Base-by-base conservation (phyloP, 2,329 filamentous ascomycete species). In the Decorospora gaudefroyi region DNA sequence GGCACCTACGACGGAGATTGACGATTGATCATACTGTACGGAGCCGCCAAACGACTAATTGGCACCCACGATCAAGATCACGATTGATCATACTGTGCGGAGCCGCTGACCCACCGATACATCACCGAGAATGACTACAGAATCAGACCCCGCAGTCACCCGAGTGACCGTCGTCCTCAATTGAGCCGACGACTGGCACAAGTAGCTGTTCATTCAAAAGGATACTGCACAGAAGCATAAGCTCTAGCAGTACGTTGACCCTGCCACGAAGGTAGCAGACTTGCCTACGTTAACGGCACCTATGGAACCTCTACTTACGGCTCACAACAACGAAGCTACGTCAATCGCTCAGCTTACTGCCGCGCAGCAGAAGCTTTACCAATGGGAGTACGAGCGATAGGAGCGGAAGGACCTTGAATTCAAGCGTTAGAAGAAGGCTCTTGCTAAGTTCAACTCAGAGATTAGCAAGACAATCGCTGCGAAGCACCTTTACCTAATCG, bases 311-410 rank as follows among this genome's bases (percentile, higher is more conserved):
- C 28, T 16, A 17, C 28, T 30, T 11, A 6, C 28, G 6, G 28
- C 15, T 17, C 15, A 30, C 15, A 30, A 16, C 6, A 12, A 6
- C 6, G 28, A 17, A 4, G 28, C 28, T 15, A 30, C 28, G 12
- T 16, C 12, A 6, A 6, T 30, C 11, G n/a, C 28, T 17, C 4
- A 15, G 6, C 28, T 30, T 17, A 30, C 28, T 15, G 28, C 28
- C 5, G 28, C 21, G 7, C 28, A 17, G 11, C 28, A 15, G 28
- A 30, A 17, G 15, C 12, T 16, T 3, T 30, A 16, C 6, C 12
- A 30, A 21, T 39, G 35, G 25, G 35, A 39, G 30, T 39, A 17
- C 12, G 35, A 39, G 3, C 35, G 35, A 39, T 39, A 16, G 35
- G 18, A 35, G 32, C 32, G 32, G 19, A 11, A 15, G 7, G 9